These are phyloP conservation scores for Leptodermis oblonga DNA, from an alignment of 257 asterid species.

Conservation along the genomic window DNA sequence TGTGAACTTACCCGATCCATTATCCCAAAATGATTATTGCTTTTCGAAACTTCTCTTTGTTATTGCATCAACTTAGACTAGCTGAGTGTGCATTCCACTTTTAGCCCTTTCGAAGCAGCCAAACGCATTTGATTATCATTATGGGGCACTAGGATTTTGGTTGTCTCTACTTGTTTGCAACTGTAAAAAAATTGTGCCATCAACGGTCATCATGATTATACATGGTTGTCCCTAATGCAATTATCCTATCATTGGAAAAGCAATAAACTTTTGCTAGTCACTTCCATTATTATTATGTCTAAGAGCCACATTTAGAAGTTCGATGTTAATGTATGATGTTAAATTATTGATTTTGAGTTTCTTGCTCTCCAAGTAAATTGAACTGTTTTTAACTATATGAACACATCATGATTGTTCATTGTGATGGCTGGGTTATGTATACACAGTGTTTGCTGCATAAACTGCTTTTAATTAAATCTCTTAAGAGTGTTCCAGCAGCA, in stretches of 20 bases:
- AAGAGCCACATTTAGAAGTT: not conserved
- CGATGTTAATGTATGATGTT: too few species aligned
- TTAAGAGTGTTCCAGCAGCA: not conserved
- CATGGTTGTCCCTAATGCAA: not conserved
- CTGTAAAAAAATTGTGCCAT: not conserved
- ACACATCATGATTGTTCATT: not conserved
- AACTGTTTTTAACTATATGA: not conserved
- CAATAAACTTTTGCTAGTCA: not conserved
- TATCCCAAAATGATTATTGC: not conserved
- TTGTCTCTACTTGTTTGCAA: too few species aligned
- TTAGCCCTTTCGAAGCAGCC: not conserved
- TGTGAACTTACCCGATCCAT: too few species aligned
- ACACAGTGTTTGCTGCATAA: not conserved
- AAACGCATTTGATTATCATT: not conserved
- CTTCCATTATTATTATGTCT: not conserved
- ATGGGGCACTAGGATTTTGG: not conserved
- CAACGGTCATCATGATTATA: not conserved
- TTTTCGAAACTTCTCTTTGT: not conserved
- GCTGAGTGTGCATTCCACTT: not conserved
- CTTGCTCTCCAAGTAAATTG: not conserved
- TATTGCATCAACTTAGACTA: not conserved
- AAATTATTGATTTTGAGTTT: not conserved
- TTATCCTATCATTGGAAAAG: too few species aligned
- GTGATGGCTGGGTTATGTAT: not conserved
- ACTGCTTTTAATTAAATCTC: not conserved